Base-by-base conservation (phyloP, 768 basidiomycete genomes). In the Phylloporus rhodoxanthus region DNA sequence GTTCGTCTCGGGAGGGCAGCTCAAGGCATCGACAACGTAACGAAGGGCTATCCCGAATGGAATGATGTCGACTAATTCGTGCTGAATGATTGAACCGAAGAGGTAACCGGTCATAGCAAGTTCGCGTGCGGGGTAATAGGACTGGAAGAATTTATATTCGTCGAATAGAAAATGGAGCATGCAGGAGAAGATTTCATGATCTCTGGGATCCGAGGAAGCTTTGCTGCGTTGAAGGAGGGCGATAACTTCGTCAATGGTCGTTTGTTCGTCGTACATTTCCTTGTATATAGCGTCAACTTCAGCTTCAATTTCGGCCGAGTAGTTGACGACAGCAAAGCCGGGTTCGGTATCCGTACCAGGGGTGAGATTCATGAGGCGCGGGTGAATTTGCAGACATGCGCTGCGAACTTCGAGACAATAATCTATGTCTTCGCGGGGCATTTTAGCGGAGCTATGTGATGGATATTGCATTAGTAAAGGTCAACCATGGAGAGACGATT, bases 91-190 rank as follows among this genome's bases (percentile, higher is more conserved):
- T 26, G 92, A 93, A 29, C 96, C 96, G 55, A 98, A 98, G 25
- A 99, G 79, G 62, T 91, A 87, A 41, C 90, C 96, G 7, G 96
- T 98, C 84, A 98, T 92, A 45, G 85, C 83, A 40, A 98, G 78
- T 71, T 98, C 93, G 56, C 93, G 87, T 33, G 88, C 77, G 21
- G 96, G 96, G 61, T 92, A 92, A 70, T 87, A 96, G 34, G 88
- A 87, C 64, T 95, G 91, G 81, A 98, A 96, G 76, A 97, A 99
- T 63, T 93, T 94, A 82, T 96, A 96, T 72, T 99, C 96, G 80
- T 98, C 96, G 70, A 99, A 97, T 38, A 99, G 81, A 76, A 96
- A 95, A 73, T 97, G 94, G 44, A 99, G 85, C 84, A 96, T 96
- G 80, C 93, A 97, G n/a, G 93, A 96, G 65, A 97, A 97, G 54